Conservation (phyloP, 2,329 filamentous ascomycete species). For the Aspergillus sp. region DNA sequence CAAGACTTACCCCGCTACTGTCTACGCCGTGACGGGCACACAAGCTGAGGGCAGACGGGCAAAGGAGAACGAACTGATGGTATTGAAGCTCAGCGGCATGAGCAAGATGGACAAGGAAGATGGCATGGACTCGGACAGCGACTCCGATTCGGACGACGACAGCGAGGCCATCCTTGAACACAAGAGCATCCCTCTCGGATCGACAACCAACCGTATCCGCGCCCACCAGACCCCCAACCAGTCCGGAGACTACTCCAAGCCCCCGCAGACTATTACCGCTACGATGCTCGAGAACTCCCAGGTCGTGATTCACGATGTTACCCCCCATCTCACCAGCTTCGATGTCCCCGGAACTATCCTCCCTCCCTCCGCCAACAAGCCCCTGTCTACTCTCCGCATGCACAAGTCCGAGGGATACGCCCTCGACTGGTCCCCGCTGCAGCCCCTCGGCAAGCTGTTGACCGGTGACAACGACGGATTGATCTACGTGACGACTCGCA, state of each 20-base stretch:
- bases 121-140: constrained; percentile 70
- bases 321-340: constrained; percentile 83
- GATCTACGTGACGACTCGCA: constrained; percentile 85
- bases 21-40: constrained; percentile 93
- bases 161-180: constrained; percentile 88
- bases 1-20: constrained; percentile 89
- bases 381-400: constrained; percentile 80
- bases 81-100: constrained; percentile 93
- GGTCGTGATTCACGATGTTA: constrained; percentile 92
- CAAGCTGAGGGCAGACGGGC: constrained; percentile 76
- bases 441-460: constrained; percentile 79
- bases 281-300: constrained; percentile 89
- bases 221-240: constrained; percentile 75
- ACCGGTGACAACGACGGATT: constrained; percentile 89
- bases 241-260: constrained; percentile 63
- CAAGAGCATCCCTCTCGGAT: constrained; percentile 79
- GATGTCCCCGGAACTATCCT: constrained; percentile 83
- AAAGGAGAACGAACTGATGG: constrained; percentile 89
- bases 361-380: constrained; percentile 81
- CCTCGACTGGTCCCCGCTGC: constrained; percentile 89
- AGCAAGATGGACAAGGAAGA: constrained; percentile 78
- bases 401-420: constrained; percentile 95
- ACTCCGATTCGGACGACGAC: constrained; percentile 72
- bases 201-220: constrained; percentile 92
- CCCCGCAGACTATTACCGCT: constrained; percentile 82